Evolutionary conservation across 2,329 filamentous ascomycete genomes (phyloP), one percentile per base, ranked within the genome.

Genomic region (Pseudocercospora crystallina): DNA sequence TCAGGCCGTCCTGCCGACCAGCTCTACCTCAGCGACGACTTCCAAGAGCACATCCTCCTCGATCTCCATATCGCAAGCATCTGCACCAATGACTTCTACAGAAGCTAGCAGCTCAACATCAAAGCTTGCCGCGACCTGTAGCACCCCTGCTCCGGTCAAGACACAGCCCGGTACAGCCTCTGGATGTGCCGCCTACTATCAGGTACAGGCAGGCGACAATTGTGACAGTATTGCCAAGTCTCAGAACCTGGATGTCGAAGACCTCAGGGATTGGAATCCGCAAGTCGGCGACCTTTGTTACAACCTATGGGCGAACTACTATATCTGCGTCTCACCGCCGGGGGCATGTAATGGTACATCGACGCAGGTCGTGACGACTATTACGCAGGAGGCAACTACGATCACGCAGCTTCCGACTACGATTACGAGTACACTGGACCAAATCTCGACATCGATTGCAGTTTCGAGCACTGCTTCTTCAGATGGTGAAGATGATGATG

Each of bases 261-360:
- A 43, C 13, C 31, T 43, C 13, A 12, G n/a, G 13, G 20, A 32
- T 15, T 43, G 41, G 41, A 43, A 43, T 20, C 30, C 41, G 7
- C 41, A 43, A n/a, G 41, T 32, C 26, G 41, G 41, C n/a, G 41
- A 31, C 2, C 29, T 12, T 10, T 43, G 41, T 14, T 35, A 43
- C 11, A 43, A 35, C n/a, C 30, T 43, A n/a, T 43, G 41, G 41
- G 41, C 41, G 15, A 20, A 43, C 3, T 43, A 43, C 31, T 43
- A 43, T 11, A 32, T 43, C 3, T 43, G 41, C 31, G 31, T 32
- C 7, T 43, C 41, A 10, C 13, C 33, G 14, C 41, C 41, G 2
- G 31, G 41, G 20, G 1, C 33, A 11, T 43, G 41, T 14, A 43
- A 32, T 35, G 30, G 8, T 11, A 29, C 20, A 7, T 26, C 20